A percentile compares a stretch with the other conserved stretches of the same genome.
Conservation (phyloP, 768 basidiomycete species). For the Mrakia blollopis region DNA sequence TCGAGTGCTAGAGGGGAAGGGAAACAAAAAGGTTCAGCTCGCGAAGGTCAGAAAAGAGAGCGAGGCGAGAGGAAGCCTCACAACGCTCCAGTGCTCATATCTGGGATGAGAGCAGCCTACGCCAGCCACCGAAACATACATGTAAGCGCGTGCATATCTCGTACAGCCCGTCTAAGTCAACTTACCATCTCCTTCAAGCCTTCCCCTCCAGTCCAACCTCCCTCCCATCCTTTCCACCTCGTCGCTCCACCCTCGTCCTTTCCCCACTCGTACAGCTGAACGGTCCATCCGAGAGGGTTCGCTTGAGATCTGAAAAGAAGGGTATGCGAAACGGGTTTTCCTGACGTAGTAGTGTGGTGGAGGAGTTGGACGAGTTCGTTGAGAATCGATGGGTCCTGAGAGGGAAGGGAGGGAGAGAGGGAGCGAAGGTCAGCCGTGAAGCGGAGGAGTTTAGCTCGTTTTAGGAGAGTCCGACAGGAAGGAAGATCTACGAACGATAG, state of each 20-base stretch:
- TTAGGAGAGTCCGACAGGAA: neutral
- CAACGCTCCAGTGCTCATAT: neutral
- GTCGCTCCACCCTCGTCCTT: neutral
- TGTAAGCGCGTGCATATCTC: no score
- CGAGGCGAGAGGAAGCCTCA: neutral
- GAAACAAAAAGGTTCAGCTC: neutral
- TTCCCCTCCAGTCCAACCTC: conserved; percentile 38
- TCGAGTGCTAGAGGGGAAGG: conserved; percentile 49
- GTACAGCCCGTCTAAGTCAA: no score
- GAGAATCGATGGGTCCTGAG: neutral
- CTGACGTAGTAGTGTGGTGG: neutral
- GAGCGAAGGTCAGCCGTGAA: neutral
- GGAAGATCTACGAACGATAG: neutral
- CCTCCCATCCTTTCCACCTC: conserved; percentile 30
- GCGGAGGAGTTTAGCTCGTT: neutral
- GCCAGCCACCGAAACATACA: no score
- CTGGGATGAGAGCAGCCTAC: neutral
- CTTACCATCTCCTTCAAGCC: conserved; percentile 59
- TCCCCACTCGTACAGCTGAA: conserved; percentile 4
- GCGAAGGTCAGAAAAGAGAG: neutral
- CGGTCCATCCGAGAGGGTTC: neutral
- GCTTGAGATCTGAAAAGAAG: neutral
- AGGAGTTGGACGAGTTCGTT: conserved; percentile 4
- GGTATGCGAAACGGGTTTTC: neutral
- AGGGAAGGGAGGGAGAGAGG: no score